Evolutionary conservation across 306 rosid species (phyloP), one percentile per base, ranked within the genome.

Genomic region (cucumber (Cucumis sativus)): DNA sequence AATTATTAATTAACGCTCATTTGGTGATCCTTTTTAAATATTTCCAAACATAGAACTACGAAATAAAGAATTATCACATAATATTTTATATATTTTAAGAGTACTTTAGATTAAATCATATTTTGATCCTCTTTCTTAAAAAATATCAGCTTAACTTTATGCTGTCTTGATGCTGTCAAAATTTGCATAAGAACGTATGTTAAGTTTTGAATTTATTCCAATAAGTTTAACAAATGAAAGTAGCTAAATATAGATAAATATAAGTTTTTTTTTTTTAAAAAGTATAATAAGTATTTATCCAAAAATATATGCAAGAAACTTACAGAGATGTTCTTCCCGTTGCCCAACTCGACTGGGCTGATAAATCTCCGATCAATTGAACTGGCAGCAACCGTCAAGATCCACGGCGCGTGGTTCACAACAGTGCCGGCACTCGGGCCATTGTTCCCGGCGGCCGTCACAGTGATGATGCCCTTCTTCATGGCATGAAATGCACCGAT

Each of bases 341-440:
- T 90, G 15, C 98, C 97, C 84, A 95, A 79, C 79, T 80, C 82
- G 51, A 95, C 77, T 37, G 67, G 82, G 81, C 87, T 90, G 28
- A 39, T 78, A 82, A 95, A 92, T 70, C 73, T 76, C 87, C 97
- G 89, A 78, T 92, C 97, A 82, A 90, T 88, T 61, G 90, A 90
- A 77, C 96, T 89, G 21, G 98, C 98, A 18, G 88, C 97, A n/a
- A 95, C 96, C 0, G 98, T 95, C 5, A 94, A 78, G 7, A 94
- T 74, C 98, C 98, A 94, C 2, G 98, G 98, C 1, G 97, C 98
- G 62, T 67, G 80, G 79, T 94, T 94, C 1, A 78, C 18, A 39
- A 94, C 86, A n/a, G 74, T 79, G 18, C 79, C 88, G 75, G 83
- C 18, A 43, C 21, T 25, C 6, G 98, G 98, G 11, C 98, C 97